Conservation (phyloP, 2,329 filamentous ascomycete genomes). For the Ceratocystis diversiconidia region DNA sequence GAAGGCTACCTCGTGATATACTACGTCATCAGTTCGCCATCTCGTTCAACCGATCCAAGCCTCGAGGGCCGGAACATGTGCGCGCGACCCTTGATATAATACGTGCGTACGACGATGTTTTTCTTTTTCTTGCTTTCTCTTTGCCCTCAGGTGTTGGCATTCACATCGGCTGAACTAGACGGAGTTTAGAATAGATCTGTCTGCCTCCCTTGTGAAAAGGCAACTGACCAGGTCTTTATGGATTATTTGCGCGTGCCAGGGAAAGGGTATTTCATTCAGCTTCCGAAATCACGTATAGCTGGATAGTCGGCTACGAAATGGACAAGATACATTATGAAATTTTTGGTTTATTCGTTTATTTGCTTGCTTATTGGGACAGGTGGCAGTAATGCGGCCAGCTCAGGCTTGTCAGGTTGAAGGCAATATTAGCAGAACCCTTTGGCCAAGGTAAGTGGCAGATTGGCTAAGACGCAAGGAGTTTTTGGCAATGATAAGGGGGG, state of each 20-base stretch:
- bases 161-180: neutral
- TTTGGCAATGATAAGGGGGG: neutral
- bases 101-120: neutral
- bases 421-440: neutral
- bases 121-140: neutral
- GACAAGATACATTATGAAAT: neutral
- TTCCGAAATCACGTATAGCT: neutral
- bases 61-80: neutral
- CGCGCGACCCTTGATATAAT: neutral
- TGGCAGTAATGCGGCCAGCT: neutral
- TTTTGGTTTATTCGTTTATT: neutral
- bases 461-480: slow-evolving; percentile 1
- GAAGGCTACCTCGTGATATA: neutral
- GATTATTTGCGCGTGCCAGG: neutral
- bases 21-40: neutral
- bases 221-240: neutral
- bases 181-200: neutral
- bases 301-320: neutral
- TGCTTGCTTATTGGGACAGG: neutral
- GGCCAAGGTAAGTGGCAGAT: neutral
- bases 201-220: neutral
- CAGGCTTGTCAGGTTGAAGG: neutral
- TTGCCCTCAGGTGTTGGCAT: neutral
- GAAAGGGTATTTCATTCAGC: neutral
- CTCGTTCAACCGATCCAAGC: neutral